Evolutionary conservation across 306 rosid genomes (phyloP).

Genomic region (Adenanthera pavonina): DNA sequence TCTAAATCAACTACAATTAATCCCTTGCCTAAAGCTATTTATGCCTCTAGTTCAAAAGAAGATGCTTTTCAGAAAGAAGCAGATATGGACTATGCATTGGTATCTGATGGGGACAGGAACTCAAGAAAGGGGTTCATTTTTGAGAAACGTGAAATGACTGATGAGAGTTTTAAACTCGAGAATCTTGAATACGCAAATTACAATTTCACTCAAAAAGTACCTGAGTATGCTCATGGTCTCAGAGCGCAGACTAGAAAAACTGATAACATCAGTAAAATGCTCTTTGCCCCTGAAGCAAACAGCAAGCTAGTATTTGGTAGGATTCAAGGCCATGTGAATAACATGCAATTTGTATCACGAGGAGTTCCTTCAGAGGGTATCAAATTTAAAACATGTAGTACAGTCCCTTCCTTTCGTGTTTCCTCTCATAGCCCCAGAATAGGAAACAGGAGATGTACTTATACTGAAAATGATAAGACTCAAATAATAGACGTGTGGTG

Average conservation of each 20-base stretch:
- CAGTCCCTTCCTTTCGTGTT: no score
- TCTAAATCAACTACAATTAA: constrained; percentile 26
- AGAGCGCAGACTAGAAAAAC: constrained; percentile 7
- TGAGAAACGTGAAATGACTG: constrained; percentile 30
- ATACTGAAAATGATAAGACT: no score
- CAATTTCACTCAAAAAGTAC: constrained; percentile 20
- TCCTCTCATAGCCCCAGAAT: no score
- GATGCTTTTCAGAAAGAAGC: constrained; percentile 41
- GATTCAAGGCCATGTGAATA: constrained; percentile 15
- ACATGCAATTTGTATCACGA: constrained; percentile 34
- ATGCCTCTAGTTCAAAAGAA: constrained; percentile 40
- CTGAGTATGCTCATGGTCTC: constrained; percentile 27
- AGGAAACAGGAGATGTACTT: no score
- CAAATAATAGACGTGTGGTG: no score
- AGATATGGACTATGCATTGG: constrained; percentile 36
- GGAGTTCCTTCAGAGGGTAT: constrained; percentile 30
- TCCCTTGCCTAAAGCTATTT: constrained; percentile 33
- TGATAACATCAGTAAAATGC: constrained; percentile 4
- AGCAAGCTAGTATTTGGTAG: constrained; percentile 20
- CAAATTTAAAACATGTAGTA: not conserved
- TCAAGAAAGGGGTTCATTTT: constrained; percentile 26
- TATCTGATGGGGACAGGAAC: constrained; percentile 26
- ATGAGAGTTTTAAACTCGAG: constrained; percentile 33
- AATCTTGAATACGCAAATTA: constrained; percentile 29
- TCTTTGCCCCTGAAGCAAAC: constrained; percentile 7